A percentile compares a stretch with the other conserved stretches of the same genome.
These are phyloP conservation scores for Agastache rugosa DNA, from an alignment of 257 asterid genomes.

Conservation along the genomic window DNA sequence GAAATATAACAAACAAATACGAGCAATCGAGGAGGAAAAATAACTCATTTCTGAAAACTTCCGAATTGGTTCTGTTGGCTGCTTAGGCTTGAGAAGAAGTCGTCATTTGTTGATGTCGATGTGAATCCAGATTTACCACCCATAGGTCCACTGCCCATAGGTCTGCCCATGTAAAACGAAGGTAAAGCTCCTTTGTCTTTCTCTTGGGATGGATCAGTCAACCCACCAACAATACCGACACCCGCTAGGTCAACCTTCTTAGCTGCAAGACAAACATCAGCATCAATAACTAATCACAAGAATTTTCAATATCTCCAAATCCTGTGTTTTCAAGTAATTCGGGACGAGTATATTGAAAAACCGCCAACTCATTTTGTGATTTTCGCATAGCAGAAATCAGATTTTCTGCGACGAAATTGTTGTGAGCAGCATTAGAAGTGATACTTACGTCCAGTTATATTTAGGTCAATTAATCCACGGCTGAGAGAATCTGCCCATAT, in stretches of 20 bases:
- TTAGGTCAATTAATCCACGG: conserved; percentile 91
- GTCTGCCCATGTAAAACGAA: conserved; percentile 63
- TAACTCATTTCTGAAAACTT: conserved; percentile 66
- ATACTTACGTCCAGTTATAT: conserved; percentile 87
- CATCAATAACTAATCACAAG: background rate
- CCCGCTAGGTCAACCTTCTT: conserved; percentile 83
- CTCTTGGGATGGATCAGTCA: conserved; percentile 62
- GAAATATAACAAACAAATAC: conserved; percentile 14
- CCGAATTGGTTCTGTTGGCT: conserved; percentile 69
- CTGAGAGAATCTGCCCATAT: conserved; percentile 98
- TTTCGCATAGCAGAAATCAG: background rate
- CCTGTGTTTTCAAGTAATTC: background rate
- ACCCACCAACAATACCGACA: conserved; percentile 79
- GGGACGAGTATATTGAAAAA: background rate
- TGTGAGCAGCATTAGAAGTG: background rate
- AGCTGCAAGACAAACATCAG: conserved; percentile 55
- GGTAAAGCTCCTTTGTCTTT: conserved; percentile 65
- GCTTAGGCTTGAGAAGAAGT: conserved; percentile 78
- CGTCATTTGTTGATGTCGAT: conserved; percentile 47
- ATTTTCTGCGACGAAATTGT: background rate
- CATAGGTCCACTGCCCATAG: conserved; percentile 71
- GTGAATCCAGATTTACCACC: conserved; percentile 60
- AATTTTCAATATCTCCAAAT: background rate
- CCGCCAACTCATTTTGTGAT: background rate
- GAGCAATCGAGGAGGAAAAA: conserved; percentile 5